A percentile compares a stretch with the other conserved stretches of the same genome.
phyloP scores from a whole-genome alignment of 1,139 yeast genomes.

The Yamadazyma triangularis region DNA sequence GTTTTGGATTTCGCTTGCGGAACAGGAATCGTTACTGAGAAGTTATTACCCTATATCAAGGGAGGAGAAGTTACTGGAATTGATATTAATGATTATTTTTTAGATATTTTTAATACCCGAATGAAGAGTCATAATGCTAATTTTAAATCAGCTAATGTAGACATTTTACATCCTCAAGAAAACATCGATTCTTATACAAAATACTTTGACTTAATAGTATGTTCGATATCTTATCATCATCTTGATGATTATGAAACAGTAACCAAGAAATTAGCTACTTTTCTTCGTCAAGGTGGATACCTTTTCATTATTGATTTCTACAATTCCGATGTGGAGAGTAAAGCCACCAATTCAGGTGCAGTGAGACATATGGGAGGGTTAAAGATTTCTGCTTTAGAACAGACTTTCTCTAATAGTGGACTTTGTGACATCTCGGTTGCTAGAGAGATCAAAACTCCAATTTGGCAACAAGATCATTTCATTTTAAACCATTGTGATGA shows the following conservation, averaged over 20 bases:
- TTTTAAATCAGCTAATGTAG: conserved; percentile 11
- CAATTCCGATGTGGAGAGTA: conserved; percentile 7
- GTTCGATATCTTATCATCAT: conserved; percentile 41
- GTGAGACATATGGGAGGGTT: conserved; percentile 37
- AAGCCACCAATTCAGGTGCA: conserved; percentile 7
- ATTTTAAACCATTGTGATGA: conserved; percentile 21
- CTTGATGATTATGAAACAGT: conserved; percentile 26
- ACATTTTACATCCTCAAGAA: conserved; percentile 21
- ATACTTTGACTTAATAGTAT: conserved; percentile 26
- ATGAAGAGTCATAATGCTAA: conserved; percentile 5
- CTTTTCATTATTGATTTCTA: conserved; percentile 32
- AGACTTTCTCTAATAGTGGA: conserved; percentile 20
- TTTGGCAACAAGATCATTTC: conserved; percentile 23
- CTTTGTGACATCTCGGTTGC: conserved; percentile 20
- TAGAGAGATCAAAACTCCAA: conserved; percentile 15
- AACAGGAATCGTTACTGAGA: conserved; percentile 32
- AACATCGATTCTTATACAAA: conserved; percentile 12
- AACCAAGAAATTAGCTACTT: conserved; percentile 27
- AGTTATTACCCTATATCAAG: conserved; percentile 24
- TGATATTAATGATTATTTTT: conserved; percentile 30
- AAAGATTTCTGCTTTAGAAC: conserved; percentile 18
- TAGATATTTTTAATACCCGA: conserved; percentile 19
- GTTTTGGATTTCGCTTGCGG: conserved; percentile 45
- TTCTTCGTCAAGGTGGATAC: conserved; percentile 31
- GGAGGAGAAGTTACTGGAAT: conserved; percentile 23